These are phyloP conservation scores for Scytalidium sp. DNA, from an alignment of 2,329 filamentous ascomycete species.

Conservation along the genomic window DNA sequence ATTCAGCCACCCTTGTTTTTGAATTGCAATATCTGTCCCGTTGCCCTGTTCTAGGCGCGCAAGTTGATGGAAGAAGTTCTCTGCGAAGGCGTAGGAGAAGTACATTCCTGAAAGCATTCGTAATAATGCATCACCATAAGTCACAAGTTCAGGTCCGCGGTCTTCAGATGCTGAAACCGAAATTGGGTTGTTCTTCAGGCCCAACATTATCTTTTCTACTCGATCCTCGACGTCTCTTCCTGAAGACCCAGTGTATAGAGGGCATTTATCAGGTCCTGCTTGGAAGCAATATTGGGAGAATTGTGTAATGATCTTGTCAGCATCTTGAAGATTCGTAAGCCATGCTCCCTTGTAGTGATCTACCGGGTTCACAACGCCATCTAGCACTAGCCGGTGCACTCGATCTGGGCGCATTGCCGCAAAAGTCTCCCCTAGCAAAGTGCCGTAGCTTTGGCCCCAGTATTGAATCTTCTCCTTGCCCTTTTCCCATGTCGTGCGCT, in stretches of 20 bases:
- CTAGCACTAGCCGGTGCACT: constrained; percentile 34
- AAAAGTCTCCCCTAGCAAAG: constrained; percentile 37
- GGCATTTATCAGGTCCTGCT: constrained; percentile 27
- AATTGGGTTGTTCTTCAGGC: constrained; percentile 8
- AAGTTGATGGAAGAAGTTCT: constrained; percentile 6
- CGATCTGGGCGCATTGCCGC: constrained; percentile 37
- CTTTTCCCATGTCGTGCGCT: constrained; percentile 11
- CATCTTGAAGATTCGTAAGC: constrained; percentile 36
- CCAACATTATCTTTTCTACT: constrained; percentile 3
- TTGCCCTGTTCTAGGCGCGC: constrained; percentile 30
- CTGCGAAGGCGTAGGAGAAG: constrained; percentile 1
- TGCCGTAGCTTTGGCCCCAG: constrained; percentile 47
- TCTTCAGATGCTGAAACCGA: constrained; percentile 5
- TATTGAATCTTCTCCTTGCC: constrained; percentile 37
- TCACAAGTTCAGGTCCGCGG: constrained; percentile 19
- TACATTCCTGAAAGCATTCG: constrained; percentile 7
- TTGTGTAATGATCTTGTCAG: constrained; percentile 20
- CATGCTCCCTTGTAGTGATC: constrained; percentile 29
- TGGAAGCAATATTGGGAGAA: constrained; percentile 22
- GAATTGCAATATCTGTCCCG: constrained; percentile 19
- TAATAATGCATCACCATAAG: constrained; percentile 18
- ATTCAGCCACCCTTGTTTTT: neutral
- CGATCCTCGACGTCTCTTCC: constrained; percentile 3
- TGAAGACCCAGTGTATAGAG: constrained; percentile 13
- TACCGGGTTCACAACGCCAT: constrained; percentile 15